Evolutionary conservation across 169 alveolate species (phyloP), one percentile per base, ranked within the genome.

Genomic region (Eimeria brunetti): DNA sequence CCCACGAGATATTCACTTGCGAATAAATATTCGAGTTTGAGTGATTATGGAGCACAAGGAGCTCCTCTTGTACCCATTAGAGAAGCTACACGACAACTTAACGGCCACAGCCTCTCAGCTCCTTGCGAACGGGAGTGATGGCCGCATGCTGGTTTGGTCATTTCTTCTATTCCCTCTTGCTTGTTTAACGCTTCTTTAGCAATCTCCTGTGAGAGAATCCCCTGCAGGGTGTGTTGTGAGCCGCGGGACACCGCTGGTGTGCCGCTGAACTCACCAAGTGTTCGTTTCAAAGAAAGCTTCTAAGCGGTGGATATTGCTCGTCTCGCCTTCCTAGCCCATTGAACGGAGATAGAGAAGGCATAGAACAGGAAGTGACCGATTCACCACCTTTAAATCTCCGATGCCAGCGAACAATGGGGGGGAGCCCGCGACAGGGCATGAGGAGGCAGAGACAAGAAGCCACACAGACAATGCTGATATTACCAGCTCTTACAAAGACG

Each of bases 101-200:
- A 46, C 62, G 85, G 60, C 58, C 58, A 12, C 85, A 75, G 85
- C 85, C 53, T 75, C 33, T 75, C 85, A 75, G 85, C 85, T 46
- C 22, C 60, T 4, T 75, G 85, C 58, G 85, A 41, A 33, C 53
- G 4, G 85, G 38, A 75, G 60, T 75, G 85, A 38, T 41, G 58
- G 58, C 62, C 41, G 85, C 58, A 41, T 67, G 78, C 78, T 22
- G 78, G 78, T 67, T 67, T 67, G 49, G 7, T 0, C 44, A 5
- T 33, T 67, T 67, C 78, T 67, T 67, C 78, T 67, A 33, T 67
- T 33, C 27, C 78, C 49, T 14, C 44, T 67, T 67, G 12, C 44
- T 14, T n/a, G n/a, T 4, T 30, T 67, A 67, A 14, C 49, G 44
- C 24, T 20, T 75, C 22, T 36, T 22, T 46, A 46, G 16, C 6